Percentiles rank a stretch among this genome's conserved stretches.
These are phyloP conservation scores for Scheffersomyces stipitis DNA, from an alignment of 805 yeast genomes.

Conservation along the genomic window DNA sequence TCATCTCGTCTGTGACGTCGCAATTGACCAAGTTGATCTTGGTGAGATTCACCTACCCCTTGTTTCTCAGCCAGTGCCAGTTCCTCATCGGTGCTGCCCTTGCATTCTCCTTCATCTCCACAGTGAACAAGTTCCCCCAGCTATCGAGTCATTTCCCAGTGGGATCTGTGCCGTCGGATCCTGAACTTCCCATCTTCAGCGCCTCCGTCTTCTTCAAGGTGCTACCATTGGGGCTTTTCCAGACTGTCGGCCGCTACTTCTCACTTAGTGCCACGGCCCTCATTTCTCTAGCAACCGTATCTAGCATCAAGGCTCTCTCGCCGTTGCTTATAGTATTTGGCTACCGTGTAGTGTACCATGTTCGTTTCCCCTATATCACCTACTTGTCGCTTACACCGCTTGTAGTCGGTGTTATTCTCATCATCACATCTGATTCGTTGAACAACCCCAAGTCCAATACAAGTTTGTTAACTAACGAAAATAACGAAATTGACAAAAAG, in stretches of 20 bases:
- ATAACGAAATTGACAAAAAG: conserved; percentile 15
- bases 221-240: conserved; percentile 65
- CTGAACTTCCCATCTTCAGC: conserved; percentile 19
- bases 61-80: conserved; percentile 65
- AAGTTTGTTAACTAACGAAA: conserved; percentile 8
- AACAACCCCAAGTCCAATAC: conserved; percentile 2
- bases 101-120: conserved; percentile 37
- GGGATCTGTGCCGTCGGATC: conserved; percentile 51
- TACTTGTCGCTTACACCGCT: conserved; percentile 54
- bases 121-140: conserved; percentile 30
- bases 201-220: conserved; percentile 43
- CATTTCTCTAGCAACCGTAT: conserved; percentile 67
- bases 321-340: conserved; percentile 61
- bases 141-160: conserved; percentile 45
- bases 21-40: conserved; percentile 61
- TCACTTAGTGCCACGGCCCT: conserved; percentile 63
- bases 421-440: conserved; percentile 36
- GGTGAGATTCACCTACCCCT: conserved; percentile 56
- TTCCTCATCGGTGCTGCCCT: conserved; percentile 51
- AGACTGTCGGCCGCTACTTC: conserved; percentile 62
- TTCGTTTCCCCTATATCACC: conserved; percentile 49
- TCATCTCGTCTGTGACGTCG: conserved; percentile 61
- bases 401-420: conserved; percentile 51
- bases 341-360: conserved; percentile 52
- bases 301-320: conserved; percentile 66